Evolutionary conservation across 2,329 filamentous ascomycete genomes (phyloP), one percentile per base, ranked within the genome.

Genomic region (Corniculantispora saksenae): DNA sequence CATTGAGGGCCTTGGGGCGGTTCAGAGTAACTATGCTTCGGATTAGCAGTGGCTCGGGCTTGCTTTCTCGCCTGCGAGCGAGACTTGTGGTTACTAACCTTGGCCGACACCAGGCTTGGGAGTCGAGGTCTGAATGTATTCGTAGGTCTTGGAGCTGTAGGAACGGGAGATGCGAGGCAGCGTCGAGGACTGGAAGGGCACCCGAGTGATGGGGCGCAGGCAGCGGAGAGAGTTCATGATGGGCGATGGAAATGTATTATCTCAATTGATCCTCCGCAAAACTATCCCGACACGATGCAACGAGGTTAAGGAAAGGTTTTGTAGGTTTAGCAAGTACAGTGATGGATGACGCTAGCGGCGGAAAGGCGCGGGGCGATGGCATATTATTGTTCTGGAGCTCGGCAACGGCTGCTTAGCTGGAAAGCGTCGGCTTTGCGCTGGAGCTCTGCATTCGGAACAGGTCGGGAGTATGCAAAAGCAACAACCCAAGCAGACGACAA

Each of bases 1-100:
- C 95, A 78, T 99, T 99, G 74, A 97, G 89, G 53, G 94, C 93
- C 84, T 96, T 97, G 68, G 95, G 95, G 53, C 95, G 91, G 84
- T 96, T 93, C 69, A 99, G 83, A 17, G 93, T 95, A 74, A 98
- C 94, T 97, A 71, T 5, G 63, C n/a, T 8, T 38, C 29, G 23
- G 7, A 38, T 55, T 35, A 55, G 48, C 25, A 29, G 10, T 32
- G n/a, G 0, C 12, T 27, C 40, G 1, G n/a, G 7, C 1, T 7
- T 17, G 21, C 7, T 50, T 27, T 5, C 9, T 17, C n/a, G 23
- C 40, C 38, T 8, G 10, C 9, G 17, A 15, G 13, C 5, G 25
- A 6, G 35, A 58, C 7, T 45, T 25, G 5, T 12, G 54, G 50
- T 57, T 63, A 61, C 81, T 68, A 84, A 97, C 94, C 91, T 81